phyloP scores from a whole-genome alignment of 2,329 filamentous ascomycete genomes.

The Mycosphaerelloides madeirae region DNA sequence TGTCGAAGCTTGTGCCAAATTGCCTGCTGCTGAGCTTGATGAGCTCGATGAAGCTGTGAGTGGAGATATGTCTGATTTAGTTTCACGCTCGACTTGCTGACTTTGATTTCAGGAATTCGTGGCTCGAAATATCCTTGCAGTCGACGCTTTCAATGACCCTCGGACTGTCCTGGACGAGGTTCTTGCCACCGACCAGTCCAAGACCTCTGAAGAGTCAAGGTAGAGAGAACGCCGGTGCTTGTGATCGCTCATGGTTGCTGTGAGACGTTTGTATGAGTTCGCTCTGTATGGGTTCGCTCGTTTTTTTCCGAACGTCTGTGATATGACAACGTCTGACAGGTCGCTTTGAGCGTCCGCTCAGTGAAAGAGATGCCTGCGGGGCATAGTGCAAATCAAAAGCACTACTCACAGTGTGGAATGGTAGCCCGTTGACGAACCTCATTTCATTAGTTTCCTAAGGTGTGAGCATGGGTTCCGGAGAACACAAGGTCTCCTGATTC shows the following conservation, averaged over 20 bases:
- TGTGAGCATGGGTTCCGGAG: too few relatives aligned
- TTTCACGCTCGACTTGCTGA: neutral
- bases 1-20: slow-evolving; percentile 62
- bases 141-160: slow-evolving; percentile 34
- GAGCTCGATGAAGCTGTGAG: slow-evolving; percentile 63
- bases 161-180: slow-evolving; percentile 37
- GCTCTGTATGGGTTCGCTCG: too few relatives aligned
- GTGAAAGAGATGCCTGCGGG: too few relatives aligned
- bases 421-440: too few relatives aligned
- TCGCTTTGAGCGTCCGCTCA: too few relatives aligned
- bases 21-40: slow-evolving; percentile 60
- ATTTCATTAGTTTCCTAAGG: too few relatives aligned
- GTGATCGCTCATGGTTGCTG: neutral
- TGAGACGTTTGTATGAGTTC: too few relatives aligned
- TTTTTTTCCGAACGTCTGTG: too few relatives aligned
- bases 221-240: neutral
- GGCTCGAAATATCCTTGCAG: slow-evolving; percentile 40
- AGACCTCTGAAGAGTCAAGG: neutral
- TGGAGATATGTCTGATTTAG: slow-evolving; percentile 4
- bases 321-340: too few relatives aligned
- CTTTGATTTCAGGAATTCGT: slow-evolving; percentile 35
- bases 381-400: too few relatives aligned
- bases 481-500: too few relatives aligned
- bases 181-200: neutral
- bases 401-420: too few relatives aligned